Evolutionary conservation across 768 basidiomycete species (phyloP).

Genomic region (Termitomyces sp.): DNA sequence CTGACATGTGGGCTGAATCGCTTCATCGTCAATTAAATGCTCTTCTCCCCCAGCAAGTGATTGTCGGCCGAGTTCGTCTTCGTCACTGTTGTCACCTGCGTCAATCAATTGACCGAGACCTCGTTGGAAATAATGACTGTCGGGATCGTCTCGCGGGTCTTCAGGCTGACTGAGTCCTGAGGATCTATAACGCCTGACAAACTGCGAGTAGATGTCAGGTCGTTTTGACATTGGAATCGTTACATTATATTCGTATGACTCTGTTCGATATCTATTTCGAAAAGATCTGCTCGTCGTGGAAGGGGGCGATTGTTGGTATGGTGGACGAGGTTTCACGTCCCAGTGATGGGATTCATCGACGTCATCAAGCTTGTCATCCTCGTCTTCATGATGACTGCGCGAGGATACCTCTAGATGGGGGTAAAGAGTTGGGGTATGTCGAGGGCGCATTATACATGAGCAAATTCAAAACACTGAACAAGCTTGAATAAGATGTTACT

Average conservation of each 20-base stretch:
- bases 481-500: conserved; percentile 3
- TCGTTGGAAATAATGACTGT: conserved; percentile 74
- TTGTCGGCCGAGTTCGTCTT: conserved; percentile 53
- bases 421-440: conserved; percentile 67
- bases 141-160: conserved; percentile 75
- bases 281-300: conserved; percentile 21
- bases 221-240: conserved; percentile 23
- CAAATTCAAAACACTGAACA: not conserved
- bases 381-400: conserved; percentile 41
- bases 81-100: conserved; percentile 71
- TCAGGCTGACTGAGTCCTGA: conserved; percentile 52
- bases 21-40: conserved; percentile 55
- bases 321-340: conserved; percentile 29
- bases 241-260: conserved; percentile 10
- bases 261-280: conserved; percentile 24
- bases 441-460: conserved; percentile 31
- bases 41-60: conserved; percentile 44
- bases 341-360: conserved; percentile 33
- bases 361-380: conserved; percentile 43
- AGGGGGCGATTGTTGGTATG: conserved; percentile 28
- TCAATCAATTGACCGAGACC: conserved; percentile 63
- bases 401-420: conserved; percentile 46
- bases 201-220: conserved; percentile 72
- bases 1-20: conserved; percentile 59
- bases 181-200: conserved; percentile 71